Percentiles rank a stretch among this genome's conserved stretches.
Evolutionary conservation across 768 basidiomycete genomes (phyloP).

Genomic region (Pisolithus marmoratus): DNA sequence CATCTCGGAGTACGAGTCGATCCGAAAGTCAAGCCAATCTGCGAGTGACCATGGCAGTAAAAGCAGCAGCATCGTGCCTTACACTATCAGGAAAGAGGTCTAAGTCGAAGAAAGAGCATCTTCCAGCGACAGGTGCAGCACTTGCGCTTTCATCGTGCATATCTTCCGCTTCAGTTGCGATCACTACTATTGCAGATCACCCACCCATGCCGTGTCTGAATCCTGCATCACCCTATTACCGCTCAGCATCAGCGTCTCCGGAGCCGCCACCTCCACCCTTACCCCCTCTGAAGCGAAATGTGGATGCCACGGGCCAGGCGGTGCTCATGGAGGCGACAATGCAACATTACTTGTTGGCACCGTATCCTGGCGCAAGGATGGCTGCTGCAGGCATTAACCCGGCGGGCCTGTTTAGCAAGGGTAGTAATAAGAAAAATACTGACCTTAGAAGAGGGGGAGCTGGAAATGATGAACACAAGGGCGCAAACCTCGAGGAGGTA

Average conservation of each 20-base stretch:
- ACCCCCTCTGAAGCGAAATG: neutral
- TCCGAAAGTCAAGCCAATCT: neutral
- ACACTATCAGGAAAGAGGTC: neutral
- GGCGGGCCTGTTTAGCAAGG: neutral
- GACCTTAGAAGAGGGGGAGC: too few species aligned
- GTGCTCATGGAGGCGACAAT: conserved; percentile 1
- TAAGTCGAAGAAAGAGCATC: neutral
- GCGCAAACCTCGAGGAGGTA: too few species aligned
- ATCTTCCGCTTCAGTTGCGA: neutral
- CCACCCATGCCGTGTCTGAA: neutral
- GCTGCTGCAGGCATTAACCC: neutral
- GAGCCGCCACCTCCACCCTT: neutral
- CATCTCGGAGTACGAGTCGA: neutral
- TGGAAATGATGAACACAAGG: neutral
- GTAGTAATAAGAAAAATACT: neutral
- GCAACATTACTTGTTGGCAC: neutral
- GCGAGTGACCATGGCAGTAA: neutral
- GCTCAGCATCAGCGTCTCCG: neutral
- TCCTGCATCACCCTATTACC: neutral
- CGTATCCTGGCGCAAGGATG: neutral
- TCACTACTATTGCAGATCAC: neutral
- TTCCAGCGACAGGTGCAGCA: neutral
- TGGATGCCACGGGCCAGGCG: conserved; percentile 2
- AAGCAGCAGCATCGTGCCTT: neutral
- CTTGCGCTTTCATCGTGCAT: neutral